Evolutionary conservation across 2,329 filamentous ascomycete genomes (phyloP), one percentile per base, ranked within the genome.

Genomic region (Colletotrichum sp.): DNA sequence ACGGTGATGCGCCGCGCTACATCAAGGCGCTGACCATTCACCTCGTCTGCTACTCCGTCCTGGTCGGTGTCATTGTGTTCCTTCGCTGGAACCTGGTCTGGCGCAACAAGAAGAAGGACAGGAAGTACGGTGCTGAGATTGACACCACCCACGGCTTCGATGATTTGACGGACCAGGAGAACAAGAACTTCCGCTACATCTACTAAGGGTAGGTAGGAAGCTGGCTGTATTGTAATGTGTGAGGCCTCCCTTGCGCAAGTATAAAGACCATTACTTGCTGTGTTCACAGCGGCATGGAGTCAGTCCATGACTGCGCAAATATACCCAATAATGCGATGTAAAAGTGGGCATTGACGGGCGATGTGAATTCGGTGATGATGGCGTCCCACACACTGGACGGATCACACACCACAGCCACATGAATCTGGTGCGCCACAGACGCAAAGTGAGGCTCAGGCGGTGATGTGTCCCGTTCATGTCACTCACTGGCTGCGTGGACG

Each of bases 1-100:
- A 79, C 4, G 74, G 73, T 12, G 83, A 85, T 60, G 83, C 80
- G 6, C 85, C 85, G 1, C 79, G 80, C 16, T 86, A 86, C 68
- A 39, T 79, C 75, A 83, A 83, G 32, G 84, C 82, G 9, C 83
- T 84, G 66, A 83, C 80, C 2, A 81, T 80, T 24, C 83, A 84
- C 72, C 81, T 84, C 71, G 82, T 81, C 60, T 79, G 84, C 57
- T 84, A 84, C 71, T 83, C 80, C 4, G 64, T 83, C 26, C 68
- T 81, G 13, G 76, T 83, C 6, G 72, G 77, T 9, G 52, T 80
- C 21, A 75, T 80, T 30, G 78, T 79, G 26, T 28, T 81, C 21
- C 77, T 83, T 3, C 77, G 81, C 28, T 70, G 68, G 68, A 70
- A 70, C 57, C 36, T 70, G 57, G 71, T 68, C n/a, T 79, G 80